These are phyloP conservation scores for Penicillium riverlandense DNA, from an alignment of 495 filamentous ascomycete species.

Conservation along the genomic window DNA sequence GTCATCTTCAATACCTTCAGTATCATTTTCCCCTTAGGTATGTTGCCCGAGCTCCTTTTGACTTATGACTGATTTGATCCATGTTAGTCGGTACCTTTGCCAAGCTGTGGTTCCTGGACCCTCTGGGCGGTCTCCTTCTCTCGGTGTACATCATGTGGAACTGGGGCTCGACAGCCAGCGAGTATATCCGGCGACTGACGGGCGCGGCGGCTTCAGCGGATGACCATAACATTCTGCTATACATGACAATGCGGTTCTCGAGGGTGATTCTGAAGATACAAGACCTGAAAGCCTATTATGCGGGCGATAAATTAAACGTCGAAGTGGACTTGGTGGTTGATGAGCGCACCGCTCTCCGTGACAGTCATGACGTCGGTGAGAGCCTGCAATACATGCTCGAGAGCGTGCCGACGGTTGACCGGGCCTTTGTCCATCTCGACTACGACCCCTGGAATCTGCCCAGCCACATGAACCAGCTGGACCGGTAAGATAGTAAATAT, in stretches of 20 bases:
- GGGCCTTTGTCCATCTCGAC: conserved; percentile 73
- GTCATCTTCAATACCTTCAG: conserved; percentile 91
- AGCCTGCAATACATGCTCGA: conserved; percentile 86
- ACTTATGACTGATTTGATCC: neutral
- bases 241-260: conserved; percentile 91
- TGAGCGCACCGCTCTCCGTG: conserved; percentile 66
- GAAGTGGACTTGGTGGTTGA: conserved; percentile 81
- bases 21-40: conserved; percentile 51
- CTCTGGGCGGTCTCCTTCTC: conserved; percentile 74
- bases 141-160: conserved; percentile 78
- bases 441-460: conserved; percentile 77
- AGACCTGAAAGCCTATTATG: conserved; percentile 80
- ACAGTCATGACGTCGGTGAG: conserved; percentile 86
- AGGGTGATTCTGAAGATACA: conserved; percentile 84
- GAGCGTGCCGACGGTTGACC: conserved; percentile 69
- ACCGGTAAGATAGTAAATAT: conserved; percentile 5
- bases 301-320: conserved; percentile 83
- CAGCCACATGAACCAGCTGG: conserved; percentile 70
- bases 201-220: conserved; percentile 74
- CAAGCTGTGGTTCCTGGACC: conserved; percentile 79
- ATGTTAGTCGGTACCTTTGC: conserved; percentile 63
- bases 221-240: conserved; percentile 79
- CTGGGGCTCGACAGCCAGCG: conserved; percentile 67
- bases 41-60: neutral
- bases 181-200: conserved; percentile 77